Base-by-base conservation (phyloP, 108 stramenopile genomes). In the Chaetoceros tenuissimus region DNA sequence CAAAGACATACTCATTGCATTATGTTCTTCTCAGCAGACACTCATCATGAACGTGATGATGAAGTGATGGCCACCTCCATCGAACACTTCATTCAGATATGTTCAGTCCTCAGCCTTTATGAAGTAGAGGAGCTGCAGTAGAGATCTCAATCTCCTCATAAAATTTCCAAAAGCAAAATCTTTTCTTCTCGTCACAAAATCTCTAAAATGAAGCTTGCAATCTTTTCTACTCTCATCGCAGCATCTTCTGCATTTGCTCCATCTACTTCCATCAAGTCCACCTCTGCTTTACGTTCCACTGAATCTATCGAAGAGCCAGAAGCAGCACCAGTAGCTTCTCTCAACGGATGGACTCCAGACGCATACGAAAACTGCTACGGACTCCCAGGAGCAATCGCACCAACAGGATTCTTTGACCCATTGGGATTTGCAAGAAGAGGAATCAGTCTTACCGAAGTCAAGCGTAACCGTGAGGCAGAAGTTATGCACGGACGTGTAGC, bases 401-500 rank as follows among this genome's bases (percentile, higher is more conserved):
- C 84, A 10, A 59, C 70, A 2, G 73, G 76, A 46, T 66, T 55
- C 65, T 86, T 86, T 46, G 92, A 92, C 53, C 87, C 90, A 8
- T 59, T 87, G 8, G 81, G 81, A 8, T 81, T 92, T 25, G 74
- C 83, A 49, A 71, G 63, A 27, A 58, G 24, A 13, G 79, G 73
- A n/a, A 75, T 73, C 27, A 44, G 60, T 84, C 47, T 80, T 80
- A 64, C 53, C n/a, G n/a, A n/a, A 28, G 19, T 10, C 8, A 7
- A 10, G 3, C 73, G 78, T 28, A 72, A 75, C 53, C 83, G 77
- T 31, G 83, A 84, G 51, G 79, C 87, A 10, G 82, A 88, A 51
- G 75, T 85, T 18, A 83, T 74, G 75, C 75, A 81, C 53, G 72
- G 75, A 1, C 72, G 75, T 51, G 80, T 82, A 7, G 84, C 87